A percentile compares a stretch with the other conserved stretches of the same genome.
These are phyloP conservation scores for Blastobotrys attinorum DNA, from an alignment of 805 yeast species.

Conservation along the genomic window DNA sequence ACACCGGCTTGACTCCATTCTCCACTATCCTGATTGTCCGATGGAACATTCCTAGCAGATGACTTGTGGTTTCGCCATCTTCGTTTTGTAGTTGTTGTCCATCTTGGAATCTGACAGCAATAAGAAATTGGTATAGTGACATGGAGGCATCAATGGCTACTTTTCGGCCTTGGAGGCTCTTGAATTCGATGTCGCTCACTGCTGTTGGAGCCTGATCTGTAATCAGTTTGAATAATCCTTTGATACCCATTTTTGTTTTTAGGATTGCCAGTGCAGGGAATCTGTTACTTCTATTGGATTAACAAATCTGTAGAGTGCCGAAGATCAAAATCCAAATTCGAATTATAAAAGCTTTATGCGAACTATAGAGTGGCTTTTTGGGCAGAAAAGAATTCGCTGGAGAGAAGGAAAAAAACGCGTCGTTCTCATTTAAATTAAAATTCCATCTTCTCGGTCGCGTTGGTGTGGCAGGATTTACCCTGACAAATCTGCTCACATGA, in stretches of 20 bases:
- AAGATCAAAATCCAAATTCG: no score
- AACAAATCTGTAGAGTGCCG: no score
- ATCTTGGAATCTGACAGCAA: slow-evolving; percentile 94
- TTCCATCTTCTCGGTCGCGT: no score
- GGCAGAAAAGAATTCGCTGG: no score
- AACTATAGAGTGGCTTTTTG: no score
- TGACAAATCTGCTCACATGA: no score
- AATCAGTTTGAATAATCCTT: slow-evolving; percentile 70
- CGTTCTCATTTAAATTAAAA: no score
- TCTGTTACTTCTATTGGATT: no score
- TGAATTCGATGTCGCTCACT: slow-evolving; percentile 68
- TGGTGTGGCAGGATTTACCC: no score
- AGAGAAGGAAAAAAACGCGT: no score
- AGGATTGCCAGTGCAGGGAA: no score
- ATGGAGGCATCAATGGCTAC: slow-evolving; percentile 84
- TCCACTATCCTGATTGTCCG: slow-evolving; percentile 85
- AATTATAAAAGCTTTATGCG: no score
- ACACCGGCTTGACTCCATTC: slow-evolving; percentile 91
- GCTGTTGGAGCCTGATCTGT: slow-evolving; percentile 87
- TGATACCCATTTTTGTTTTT: slow-evolving; percentile 26
- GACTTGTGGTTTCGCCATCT: slow-evolving; percentile 84
- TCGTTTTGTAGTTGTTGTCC: slow-evolving; percentile 89
- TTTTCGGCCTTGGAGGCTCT: slow-evolving; percentile 82
- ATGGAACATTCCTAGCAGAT: slow-evolving; percentile 93
- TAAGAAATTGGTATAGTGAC: slow-evolving; percentile 92